Percentiles rank a stretch among this genome's conserved stretches.
Conservation (phyloP, 1,284 basidiomycete genomes). For the Anthracocystis panici-leucophaei region DNA sequence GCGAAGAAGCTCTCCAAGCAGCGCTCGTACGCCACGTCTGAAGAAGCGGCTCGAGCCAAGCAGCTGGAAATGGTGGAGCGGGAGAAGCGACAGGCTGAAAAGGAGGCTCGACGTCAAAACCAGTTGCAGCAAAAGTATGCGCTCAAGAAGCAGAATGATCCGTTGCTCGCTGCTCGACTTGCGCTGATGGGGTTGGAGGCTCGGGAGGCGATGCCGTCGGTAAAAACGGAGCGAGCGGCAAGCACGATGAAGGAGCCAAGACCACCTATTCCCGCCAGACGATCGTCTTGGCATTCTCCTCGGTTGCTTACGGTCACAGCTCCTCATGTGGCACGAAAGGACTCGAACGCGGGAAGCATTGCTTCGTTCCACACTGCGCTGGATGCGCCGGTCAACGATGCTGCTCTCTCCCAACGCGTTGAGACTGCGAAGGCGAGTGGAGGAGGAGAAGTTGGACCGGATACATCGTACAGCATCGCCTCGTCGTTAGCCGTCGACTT, state of each 20-base stretch:
- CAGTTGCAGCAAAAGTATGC: conserved; percentile 50
- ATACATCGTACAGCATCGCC: conserved; percentile 39
- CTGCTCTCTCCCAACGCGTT: not conserved
- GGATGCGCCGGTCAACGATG: conserved; percentile 11
- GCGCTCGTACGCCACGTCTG: conserved; percentile 46
- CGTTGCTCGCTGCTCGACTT: conserved; percentile 50
- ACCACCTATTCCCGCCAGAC: conserved; percentile 8
- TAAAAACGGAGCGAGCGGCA: not conserved
- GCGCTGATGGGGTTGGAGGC: conserved; percentile 48
- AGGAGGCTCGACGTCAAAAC: conserved; percentile 39
- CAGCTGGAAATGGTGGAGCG: conserved; percentile 38
- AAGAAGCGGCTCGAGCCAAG: conserved; percentile 53
- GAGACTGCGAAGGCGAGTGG: not conserved
- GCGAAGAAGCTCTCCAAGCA: conserved; percentile 20
- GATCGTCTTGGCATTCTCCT: conserved; percentile 2
- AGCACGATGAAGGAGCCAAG: conserved; percentile 5
- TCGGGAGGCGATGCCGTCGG: conserved; percentile 13
- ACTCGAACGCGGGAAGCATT: conserved; percentile 25
- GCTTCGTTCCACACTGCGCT: conserved; percentile 36
- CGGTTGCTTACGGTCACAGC: conserved; percentile 1
- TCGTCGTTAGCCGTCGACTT: conserved; percentile 47
- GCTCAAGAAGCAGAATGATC: conserved; percentile 54
- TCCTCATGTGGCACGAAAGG: conserved; percentile 7
- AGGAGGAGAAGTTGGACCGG: conserved; percentile 17
- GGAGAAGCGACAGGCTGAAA: conserved; percentile 33